phyloP scores from a whole-genome alignment of 257 asterid genomes.

The Solanum dulcamara region DNA sequence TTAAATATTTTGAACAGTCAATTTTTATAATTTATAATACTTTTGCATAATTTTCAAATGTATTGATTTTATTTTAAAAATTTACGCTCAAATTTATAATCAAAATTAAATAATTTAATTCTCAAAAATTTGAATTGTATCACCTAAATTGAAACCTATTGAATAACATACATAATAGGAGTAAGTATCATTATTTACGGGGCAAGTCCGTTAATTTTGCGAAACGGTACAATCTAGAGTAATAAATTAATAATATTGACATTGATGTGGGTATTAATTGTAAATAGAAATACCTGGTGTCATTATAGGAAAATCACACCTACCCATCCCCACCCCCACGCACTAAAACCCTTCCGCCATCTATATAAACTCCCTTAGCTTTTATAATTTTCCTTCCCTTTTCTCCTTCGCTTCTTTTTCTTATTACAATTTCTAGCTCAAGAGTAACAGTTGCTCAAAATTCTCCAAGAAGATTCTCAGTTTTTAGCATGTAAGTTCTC shows the following conservation, averaged over 20 bases:
- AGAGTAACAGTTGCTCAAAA: not conserved
- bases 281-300: not conserved
- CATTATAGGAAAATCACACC: not conserved
- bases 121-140: no score
- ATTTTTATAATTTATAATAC: no score
- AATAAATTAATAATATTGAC: not conserved
- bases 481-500: not conserved
- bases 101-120: no score
- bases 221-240: not conserved
- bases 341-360: conserved; percentile 2
- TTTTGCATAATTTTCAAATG: no score
- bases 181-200: not conserved
- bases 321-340: not conserved
- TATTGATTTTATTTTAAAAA: no score
- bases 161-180: no score
- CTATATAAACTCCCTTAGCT: conserved; percentile 1
- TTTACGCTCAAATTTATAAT: no score
- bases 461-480: not conserved
- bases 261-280: not conserved
- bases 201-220: not conserved
- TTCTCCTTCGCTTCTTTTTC: not conserved
- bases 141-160: no score
- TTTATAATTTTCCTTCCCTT: not conserved
- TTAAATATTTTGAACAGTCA: no score
- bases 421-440: not conserved